These are phyloP conservation scores for Pterulicium gracile DNA, from an alignment of 1,284 basidiomycete species.

Conservation along the genomic window DNA sequence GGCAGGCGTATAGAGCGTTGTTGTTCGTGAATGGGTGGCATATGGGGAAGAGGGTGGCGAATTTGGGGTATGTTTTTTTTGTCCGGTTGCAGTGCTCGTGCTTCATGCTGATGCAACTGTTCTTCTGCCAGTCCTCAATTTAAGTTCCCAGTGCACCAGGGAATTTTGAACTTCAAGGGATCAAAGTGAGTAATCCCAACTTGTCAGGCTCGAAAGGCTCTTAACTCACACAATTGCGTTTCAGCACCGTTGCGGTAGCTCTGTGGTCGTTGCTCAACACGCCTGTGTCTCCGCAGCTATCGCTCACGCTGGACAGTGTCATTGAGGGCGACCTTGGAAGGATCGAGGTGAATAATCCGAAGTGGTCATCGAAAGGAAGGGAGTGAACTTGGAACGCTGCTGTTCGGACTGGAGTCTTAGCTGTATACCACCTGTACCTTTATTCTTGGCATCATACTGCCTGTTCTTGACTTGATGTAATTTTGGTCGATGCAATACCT, in stretches of 20 bases:
- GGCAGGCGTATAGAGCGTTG: slow-evolving; percentile 58
- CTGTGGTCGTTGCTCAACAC: slow-evolving; percentile 54
- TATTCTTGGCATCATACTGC: too few relatives aligned
- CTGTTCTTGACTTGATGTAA: too few relatives aligned
- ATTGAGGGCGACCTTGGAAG: slow-evolving; percentile 53
- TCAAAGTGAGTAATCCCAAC: slow-evolving; percentile 56
- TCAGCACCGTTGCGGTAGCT: slow-evolving; percentile 60
- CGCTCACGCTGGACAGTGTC: slow-evolving; percentile 43
- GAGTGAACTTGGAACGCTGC: too few relatives aligned
- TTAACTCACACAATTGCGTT: slow-evolving; percentile 5
- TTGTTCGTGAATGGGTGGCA: slow-evolving; percentile 82
- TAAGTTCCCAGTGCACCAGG: slow-evolving; percentile 70
- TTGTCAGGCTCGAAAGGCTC: background rate
- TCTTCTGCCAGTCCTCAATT: slow-evolving; percentile 44
- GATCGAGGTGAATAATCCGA: background rate
- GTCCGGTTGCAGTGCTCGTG: background rate
- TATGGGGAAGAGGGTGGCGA: slow-evolving; percentile 68
- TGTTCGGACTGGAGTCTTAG: too few relatives aligned
- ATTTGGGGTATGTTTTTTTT: slow-evolving; percentile 35
- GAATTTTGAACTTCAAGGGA: slow-evolving; percentile 62
- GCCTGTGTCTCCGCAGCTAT: slow-evolving; percentile 38
- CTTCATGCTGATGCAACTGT: slow-evolving; percentile 3
- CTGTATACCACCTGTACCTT: too few relatives aligned
- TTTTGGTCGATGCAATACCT: too few relatives aligned
- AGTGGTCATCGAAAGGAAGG: background rate